Evolutionary conservation across 257 asterid species (phyloP), one percentile per base, ranked within the genome.

Genomic region (Osmanthus fragrans): DNA sequence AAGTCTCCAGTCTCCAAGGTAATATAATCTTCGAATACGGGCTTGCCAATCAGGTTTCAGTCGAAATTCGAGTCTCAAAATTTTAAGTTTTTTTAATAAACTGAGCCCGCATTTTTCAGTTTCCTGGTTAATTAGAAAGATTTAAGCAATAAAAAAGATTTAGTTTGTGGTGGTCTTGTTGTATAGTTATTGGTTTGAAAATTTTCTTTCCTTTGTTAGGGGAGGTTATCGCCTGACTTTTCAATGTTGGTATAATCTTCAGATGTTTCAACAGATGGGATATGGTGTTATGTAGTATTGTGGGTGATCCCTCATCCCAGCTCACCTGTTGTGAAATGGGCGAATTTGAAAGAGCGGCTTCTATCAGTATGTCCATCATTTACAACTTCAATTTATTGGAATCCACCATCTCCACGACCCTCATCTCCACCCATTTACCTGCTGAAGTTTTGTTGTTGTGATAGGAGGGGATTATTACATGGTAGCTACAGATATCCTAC

Each of bases 181-280:
- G 45, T 51, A 73, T 60, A 13, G 7, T 12, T 23, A 32, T 7
- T 40, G 32, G 47, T 36, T 21, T 64, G 23, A 36, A 47, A 36
- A 18, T 64, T 63, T 8, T 76, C 23, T 56, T 67, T 76, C 25
- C 7, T 60, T 73, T 76, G 65, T 33, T 47, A 39, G 63, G 66
- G 49, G 36, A 18, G 66, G 64, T 77, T n/a, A 33, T 63, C 63
- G 42, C 75, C 36, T 77, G 21, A 73, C 60, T 76, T 70, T 42
- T 71, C 56, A 25, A 27, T 0, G 1, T 75, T 37, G 34, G 4
- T 21, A 45, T 83, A 40, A 60, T 80, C 39, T 88, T 19, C 80
- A 94, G 97, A 94, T 89, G 80, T 94, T 82, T 92, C 97, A n/a
- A 94, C 97, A 0, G 97, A 94, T 78, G 97, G 97, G 45, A 83